Percentiles rank a stretch among this genome's conserved stretches.
Evolutionary conservation across 1,139 yeast species (phyloP).

Genomic region (Geotrichum cucujoidarum): DNA sequence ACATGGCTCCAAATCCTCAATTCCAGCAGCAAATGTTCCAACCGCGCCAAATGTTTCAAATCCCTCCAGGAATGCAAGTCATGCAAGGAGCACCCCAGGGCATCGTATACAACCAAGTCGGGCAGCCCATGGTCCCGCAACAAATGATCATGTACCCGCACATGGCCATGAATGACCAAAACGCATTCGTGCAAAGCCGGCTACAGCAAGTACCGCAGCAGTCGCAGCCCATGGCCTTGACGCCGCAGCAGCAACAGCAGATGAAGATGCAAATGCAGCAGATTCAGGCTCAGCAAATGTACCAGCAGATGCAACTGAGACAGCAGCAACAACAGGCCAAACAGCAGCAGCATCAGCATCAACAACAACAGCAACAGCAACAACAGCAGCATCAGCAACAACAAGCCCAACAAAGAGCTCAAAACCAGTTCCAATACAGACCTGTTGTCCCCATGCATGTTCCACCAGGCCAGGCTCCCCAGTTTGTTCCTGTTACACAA

Average conservation of each 20-base stretch:
- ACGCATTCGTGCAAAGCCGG: conserved; percentile 11
- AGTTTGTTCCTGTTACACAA: conserved; percentile 4
- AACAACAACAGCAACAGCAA: too few relatives aligned
- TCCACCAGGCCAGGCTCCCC: background rate
- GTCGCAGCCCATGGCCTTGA: background rate
- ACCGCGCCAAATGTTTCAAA: conserved; percentile 1
- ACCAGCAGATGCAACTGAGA: conserved; percentile 15
- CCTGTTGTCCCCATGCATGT: background rate
- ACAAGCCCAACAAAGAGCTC: background rate
- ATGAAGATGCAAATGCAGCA: conserved; percentile 6
- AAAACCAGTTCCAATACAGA: background rate
- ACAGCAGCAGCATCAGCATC: background rate
- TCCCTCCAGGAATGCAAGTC: too few relatives aligned
- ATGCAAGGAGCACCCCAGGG: background rate
- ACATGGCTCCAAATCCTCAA: background rate
- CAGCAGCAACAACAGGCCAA: conserved; percentile 10
- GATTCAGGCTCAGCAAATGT: conserved; percentile 1
- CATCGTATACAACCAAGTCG: background rate
- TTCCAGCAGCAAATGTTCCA: conserved; percentile 4
- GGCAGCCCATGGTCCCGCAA: background rate
- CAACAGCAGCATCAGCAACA: too few relatives aligned
- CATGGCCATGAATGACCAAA: conserved; percentile 3
- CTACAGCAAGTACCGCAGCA: conserved; percentile 11
- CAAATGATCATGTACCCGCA: background rate
- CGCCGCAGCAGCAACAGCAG: background rate